Percentiles rank a stretch among this genome's conserved stretches.
These are phyloP conservation scores for apple (Malus domestica) DNA, from an alignment of 306 rosid species.

Conservation along the genomic window DNA sequence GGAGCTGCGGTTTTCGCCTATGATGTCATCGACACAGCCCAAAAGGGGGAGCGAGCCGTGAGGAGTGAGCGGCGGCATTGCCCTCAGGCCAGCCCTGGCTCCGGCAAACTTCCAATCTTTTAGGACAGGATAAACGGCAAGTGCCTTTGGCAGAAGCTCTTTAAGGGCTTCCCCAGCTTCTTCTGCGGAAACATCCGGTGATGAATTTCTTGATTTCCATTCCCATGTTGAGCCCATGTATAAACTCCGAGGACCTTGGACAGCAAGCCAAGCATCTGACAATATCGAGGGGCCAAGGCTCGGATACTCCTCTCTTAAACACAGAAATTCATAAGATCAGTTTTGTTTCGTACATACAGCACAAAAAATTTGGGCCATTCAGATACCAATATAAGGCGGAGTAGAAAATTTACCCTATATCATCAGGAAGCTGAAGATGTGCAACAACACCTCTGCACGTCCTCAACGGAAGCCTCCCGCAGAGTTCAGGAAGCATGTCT, in stretches of 20 bases:
- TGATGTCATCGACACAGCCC: constrained; percentile 63
- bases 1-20: constrained; percentile 33
- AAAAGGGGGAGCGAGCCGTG: constrained; percentile 79
- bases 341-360: background rate
- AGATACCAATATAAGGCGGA: background rate
- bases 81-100: constrained; percentile 91
- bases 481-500: constrained; percentile 70
- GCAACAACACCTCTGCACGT: constrained; percentile 87
- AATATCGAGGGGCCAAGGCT: constrained; percentile 62
- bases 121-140: constrained; percentile 53
- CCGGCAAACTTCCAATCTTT: constrained; percentile 56
- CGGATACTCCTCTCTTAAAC: constrained; percentile 58
- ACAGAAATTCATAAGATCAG: background rate
- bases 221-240: constrained; percentile 88
- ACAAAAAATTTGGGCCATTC: background rate
- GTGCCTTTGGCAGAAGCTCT: constrained; percentile 73
- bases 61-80: constrained; percentile 89
- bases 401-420: constrained; percentile 35
- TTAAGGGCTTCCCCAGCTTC: constrained; percentile 57
- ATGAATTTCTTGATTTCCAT: constrained; percentile 73
- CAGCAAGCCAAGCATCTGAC: constrained; percentile 86
- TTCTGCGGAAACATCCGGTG: constrained; percentile 45
- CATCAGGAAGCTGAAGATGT: constrained; percentile 54
- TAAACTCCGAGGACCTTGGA: constrained; percentile 55
- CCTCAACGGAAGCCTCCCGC: constrained; percentile 86